Evolutionary conservation across 1,284 basidiomycete species (phyloP).

Genomic region (Cutaneotrichosporon sp.): DNA sequence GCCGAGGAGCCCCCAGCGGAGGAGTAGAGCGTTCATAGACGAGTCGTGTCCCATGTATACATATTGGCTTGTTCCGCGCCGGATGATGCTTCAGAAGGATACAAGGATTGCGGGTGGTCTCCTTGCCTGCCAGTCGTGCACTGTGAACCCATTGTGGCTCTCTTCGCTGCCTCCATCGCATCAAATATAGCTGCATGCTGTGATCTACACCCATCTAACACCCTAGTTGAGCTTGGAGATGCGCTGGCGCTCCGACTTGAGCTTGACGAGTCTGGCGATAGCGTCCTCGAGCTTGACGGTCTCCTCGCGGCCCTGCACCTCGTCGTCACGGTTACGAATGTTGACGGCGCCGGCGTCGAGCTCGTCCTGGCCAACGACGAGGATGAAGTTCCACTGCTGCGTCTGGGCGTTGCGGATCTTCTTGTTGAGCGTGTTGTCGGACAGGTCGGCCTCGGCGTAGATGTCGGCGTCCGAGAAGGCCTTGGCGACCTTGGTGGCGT

Average conservation of each 20-base stretch:
- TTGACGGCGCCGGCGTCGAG: conserved; percentile 83
- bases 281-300: conserved; percentile 47
- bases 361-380: conserved; percentile 95
- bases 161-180: no score
- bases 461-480: conserved; percentile 71
- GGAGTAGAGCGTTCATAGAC: no score
- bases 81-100: neutral
- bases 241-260: conserved; percentile 39
- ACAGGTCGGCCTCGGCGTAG: conserved; percentile 89
- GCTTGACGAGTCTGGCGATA: conserved; percentile 40
- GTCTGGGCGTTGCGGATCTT: conserved; percentile 94
- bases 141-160: no score
- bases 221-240: conserved; percentile 31
- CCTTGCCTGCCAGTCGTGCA: no score
- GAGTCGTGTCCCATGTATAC: no score
- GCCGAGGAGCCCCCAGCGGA: conserved; percentile 50
- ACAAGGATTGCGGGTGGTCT: no score
- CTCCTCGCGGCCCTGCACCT: conserved; percentile 51
- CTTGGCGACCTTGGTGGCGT: conserved; percentile 66
- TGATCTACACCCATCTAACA: neutral
- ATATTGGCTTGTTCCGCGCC: neutral
- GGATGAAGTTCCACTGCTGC: conserved; percentile 92
- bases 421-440: conserved; percentile 90
- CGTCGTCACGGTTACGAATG: conserved; percentile 90
- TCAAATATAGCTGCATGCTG: conserved; percentile 3